Conservation (phyloP, 176 grass and related monocot genomes). For the Guadua angustifolia region DNA sequence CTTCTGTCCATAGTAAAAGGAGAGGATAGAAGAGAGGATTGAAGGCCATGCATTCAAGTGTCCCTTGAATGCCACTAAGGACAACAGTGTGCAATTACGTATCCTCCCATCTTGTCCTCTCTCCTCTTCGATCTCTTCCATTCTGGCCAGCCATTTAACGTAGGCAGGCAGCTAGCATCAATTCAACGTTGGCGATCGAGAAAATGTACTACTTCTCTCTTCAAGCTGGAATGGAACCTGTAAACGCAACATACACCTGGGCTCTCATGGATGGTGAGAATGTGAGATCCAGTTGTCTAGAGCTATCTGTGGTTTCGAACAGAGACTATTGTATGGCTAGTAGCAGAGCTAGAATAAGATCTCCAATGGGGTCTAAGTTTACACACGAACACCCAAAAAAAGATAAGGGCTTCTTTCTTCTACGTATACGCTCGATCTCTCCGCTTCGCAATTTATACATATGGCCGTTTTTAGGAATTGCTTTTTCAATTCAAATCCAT, state of each 20-base stretch:
- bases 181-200: not conserved
- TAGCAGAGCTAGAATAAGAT: not conserved
- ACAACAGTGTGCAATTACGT: conserved; percentile 37
- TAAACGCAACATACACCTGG: not conserved
- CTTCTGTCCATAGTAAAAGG: conserved; percentile 32
- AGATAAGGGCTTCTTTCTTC: not conserved
- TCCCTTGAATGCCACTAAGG: conserved; percentile 37
- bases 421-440: not conserved
- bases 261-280: no score
- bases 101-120: conserved; percentile 42
- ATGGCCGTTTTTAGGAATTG: no score
- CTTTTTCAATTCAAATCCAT: no score
- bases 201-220: not conserved
- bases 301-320: not conserved
- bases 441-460: no score
- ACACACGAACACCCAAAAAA: not conserved
- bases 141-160: conserved; percentile 29
- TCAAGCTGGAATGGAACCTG: conserved; percentile 2
- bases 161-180: not conserved
- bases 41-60: conserved; percentile 47
- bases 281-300: not conserved
- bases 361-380: not conserved
- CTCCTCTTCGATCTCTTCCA: conserved; percentile 18
- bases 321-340: not conserved
- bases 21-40: conserved; percentile 23